Evolutionary conservation across 2,329 filamentous ascomycete species (phyloP), one percentile per base, ranked within the genome.

Genomic region (Canariomyces notabilis): DNA sequence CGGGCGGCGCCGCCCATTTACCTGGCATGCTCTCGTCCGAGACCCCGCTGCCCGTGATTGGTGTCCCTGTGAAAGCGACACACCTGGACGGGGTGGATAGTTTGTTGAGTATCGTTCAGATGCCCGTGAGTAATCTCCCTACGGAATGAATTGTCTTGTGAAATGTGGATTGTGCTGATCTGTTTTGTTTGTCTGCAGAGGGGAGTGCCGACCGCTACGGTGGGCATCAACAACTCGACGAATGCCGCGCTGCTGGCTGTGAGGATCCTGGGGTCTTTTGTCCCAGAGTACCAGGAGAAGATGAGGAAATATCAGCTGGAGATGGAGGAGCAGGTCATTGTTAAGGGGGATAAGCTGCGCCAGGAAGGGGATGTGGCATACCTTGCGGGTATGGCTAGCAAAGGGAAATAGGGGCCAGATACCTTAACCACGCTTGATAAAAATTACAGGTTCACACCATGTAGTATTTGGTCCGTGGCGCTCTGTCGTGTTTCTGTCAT

Each of bases 151-250:
- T n/a, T n/a, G n/a, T n/a, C n/a, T n/a, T n/a, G n/a, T n/a, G n/a
- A n/a, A n/a, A n/a, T n/a, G n/a, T n/a, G n/a, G n/a, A n/a, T n/a
- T n/a, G n/a, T n/a, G n/a, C n/a, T n/a, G n/a, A n/a, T n/a, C n/a
- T n/a, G n/a, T n/a, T n/a, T n/a, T n/a, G n/a, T n/a, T n/a, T n/a
- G n/a, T n/a, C n/a, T n/a, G n/a, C 51, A 67, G 63, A 67, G 76
- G 58, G 85, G 85, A 11, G 77, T 83, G 40, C 86, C 86, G 8
- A 82, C 83, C 12, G 85, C 85, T 5, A 89, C 85, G 0, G 84
- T 90, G 3, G 85, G 80, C 9, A 88, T 89, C 64, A 87, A 88
- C 65, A 89, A 89, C 67, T 85, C 82, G 19, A 84, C 84, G 45
- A 90, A 89, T 58, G 86, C 86, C 0, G 85, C 80, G 0, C 70